A percentile compares a stretch with the other conserved stretches of the same genome.
These are phyloP conservation scores for Pythium phragmitis DNA, from an alignment of 352 stramenopile species.

Conservation along the genomic window DNA sequence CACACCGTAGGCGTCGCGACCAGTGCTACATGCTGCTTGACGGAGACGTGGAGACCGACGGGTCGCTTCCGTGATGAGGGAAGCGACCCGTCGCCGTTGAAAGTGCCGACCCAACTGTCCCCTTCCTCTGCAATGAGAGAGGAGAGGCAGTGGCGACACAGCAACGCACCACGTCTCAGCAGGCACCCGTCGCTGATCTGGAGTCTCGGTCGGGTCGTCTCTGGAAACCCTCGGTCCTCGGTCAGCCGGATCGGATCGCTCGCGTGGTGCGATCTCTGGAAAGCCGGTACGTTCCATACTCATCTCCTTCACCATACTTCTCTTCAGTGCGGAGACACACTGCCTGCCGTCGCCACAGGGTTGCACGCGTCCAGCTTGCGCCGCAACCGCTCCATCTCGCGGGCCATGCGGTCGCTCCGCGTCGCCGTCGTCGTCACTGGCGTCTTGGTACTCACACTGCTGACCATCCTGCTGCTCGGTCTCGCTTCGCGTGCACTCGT, in stretches of 20 bases:
- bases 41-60: neutral
- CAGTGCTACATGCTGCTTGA: neutral
- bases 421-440: slow-evolving; percentile 3
- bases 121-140: slow-evolving; percentile 14
- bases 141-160: neutral
- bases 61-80: slow-evolving; percentile 8
- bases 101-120: neutral
- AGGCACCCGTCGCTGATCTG: neutral
- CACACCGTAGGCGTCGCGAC: neutral
- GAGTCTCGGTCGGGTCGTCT: neutral
- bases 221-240: neutral
- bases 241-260: too few relatives aligned
- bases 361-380: slow-evolving; percentile 60
- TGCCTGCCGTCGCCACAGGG: neutral
- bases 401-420: slow-evolving; percentile 41
- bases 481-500: neutral
- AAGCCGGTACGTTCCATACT: too few relatives aligned
- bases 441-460: too few relatives aligned
- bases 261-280: too few relatives aligned
- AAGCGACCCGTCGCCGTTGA: neutral
- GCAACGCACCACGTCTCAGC: neutral
- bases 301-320: too few relatives aligned
- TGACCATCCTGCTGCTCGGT: too few relatives aligned
- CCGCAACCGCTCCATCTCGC: slow-evolving; percentile 51
- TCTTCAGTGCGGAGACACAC: neutral